These are phyloP conservation scores for Acrocalymma vagum DNA, from an alignment of 2,329 filamentous ascomycete genomes.

Conservation along the genomic window DNA sequence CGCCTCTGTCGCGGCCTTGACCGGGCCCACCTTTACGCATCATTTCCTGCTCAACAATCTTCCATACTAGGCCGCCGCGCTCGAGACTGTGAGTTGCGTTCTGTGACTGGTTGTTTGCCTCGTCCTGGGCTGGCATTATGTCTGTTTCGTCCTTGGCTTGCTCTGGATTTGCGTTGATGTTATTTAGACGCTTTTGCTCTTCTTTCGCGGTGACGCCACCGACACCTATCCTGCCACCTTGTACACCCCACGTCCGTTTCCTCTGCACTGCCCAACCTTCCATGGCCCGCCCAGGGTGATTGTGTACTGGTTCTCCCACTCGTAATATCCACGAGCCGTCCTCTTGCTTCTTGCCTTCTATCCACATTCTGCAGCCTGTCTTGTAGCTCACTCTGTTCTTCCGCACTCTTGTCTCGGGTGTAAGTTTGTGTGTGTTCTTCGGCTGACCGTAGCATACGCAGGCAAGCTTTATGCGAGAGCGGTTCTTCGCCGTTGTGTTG, in stretches of 20 bases:
- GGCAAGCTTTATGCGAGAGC: conserved; percentile 44
- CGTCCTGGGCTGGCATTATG: background rate
- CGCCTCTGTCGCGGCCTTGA: conserved; percentile 40
- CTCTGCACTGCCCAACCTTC: conserved; percentile 43
- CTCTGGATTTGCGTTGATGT: conserved; percentile 1
- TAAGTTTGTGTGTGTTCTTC: conserved; percentile 48
- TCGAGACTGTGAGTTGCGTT: conserved; percentile 34
- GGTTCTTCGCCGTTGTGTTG: conserved; percentile 47
- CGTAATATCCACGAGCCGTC: conserved; percentile 40
- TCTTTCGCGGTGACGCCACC: conserved; percentile 43
- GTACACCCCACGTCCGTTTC: conserved; percentile 44
- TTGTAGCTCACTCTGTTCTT: conserved; percentile 45
- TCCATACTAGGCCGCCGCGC: conserved; percentile 40
- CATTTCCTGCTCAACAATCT: conserved; percentile 47
- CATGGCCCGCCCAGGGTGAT: conserved; percentile 36
- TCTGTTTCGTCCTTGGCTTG: conserved; percentile 2
- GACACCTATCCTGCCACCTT: conserved; percentile 36
- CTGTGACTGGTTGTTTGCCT: conserved; percentile 2
- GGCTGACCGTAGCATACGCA: conserved; percentile 46
- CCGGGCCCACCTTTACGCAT: conserved; percentile 30
- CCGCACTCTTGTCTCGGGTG: conserved; percentile 41
- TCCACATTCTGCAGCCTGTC: conserved; percentile 47
- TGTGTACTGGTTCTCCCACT: conserved; percentile 38
- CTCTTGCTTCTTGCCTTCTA: conserved; percentile 42
- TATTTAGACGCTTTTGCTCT: conserved; percentile 20